Conservation (phyloP, 2,329 filamentous ascomycete species). For the Verticillium tricorpus region DNA sequence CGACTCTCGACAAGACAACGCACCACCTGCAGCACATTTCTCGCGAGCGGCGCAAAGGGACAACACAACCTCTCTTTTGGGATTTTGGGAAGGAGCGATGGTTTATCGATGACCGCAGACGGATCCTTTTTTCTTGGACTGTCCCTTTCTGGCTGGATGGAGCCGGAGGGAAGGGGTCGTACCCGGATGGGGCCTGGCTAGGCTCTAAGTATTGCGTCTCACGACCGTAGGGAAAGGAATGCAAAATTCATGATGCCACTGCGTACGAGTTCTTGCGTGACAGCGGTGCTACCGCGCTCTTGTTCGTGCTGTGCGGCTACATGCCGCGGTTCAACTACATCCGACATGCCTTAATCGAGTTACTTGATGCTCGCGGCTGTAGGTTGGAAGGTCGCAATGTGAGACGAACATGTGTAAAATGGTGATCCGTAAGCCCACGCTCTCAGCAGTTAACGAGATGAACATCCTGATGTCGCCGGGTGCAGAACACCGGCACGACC, state of each 20-base stretch:
- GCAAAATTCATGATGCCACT: constrained; percentile 20
- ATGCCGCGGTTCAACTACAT: too few relatives aligned
- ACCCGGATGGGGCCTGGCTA: constrained; percentile 15
- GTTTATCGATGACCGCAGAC: constrained; percentile 1
- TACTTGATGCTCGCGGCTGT: too few relatives aligned
- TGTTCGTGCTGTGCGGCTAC: not conserved
- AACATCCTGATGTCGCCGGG: too few relatives aligned
- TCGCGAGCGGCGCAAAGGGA: not conserved
- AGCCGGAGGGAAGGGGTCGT: constrained; percentile 5
- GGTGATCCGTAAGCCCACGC: too few relatives aligned
- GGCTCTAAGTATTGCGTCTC: constrained; percentile 34
- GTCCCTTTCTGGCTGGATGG: not conserved
- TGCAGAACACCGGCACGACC: too few relatives aligned
- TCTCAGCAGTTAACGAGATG: too few relatives aligned
- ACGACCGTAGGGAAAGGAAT: constrained; percentile 43
- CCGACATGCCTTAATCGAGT: too few relatives aligned
- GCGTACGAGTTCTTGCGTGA: not conserved
- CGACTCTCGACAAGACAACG: not conserved
- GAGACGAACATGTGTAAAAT: too few relatives aligned
- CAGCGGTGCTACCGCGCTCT: not conserved
- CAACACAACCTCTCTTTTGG: not conserved
- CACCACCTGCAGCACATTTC: not conserved
- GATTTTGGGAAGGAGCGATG: constrained; percentile 1
- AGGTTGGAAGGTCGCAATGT: too few relatives aligned
- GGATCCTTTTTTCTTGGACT: not conserved